Conservation (phyloP, 495 filamentous ascomycete species). For the Viridothelium virens region DNA sequence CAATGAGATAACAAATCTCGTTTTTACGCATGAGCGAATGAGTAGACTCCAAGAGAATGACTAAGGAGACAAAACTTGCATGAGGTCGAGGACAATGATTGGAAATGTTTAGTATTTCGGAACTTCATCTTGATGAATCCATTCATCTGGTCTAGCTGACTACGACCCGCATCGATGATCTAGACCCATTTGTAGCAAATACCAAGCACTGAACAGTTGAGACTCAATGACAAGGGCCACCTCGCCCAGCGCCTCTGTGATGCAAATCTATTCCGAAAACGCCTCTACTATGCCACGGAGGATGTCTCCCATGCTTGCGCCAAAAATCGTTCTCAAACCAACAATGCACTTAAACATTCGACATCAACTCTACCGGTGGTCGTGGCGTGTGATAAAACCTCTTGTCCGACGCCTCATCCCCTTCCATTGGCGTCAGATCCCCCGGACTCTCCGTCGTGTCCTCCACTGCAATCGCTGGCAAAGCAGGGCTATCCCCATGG, state of each 20-base stretch:
- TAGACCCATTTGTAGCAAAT: too few relatives aligned
- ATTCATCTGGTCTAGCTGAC: too few relatives aligned
- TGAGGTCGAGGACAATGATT: too few relatives aligned
- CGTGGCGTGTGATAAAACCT: conserved; percentile 65
- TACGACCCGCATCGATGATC: too few relatives aligned
- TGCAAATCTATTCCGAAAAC: neutral
- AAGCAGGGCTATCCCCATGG: conserved; percentile 63
- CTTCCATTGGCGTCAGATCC: conserved; percentile 38
- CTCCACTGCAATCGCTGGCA: conserved; percentile 86
- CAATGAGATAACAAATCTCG: too few relatives aligned
- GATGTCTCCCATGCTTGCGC: neutral
- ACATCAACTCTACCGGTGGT: conserved; percentile 88
- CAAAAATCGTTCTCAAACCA: conserved; percentile 23
- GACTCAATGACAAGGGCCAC: neutral
- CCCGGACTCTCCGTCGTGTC: conserved; percentile 63
- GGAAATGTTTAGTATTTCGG: too few relatives aligned
- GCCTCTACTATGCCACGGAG: neutral
- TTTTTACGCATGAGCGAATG: too few relatives aligned
- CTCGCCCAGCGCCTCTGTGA: neutral
- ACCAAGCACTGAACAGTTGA: too few relatives aligned
- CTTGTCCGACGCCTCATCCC: conserved; percentile 36
- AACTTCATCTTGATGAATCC: too few relatives aligned
- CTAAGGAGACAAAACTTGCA: too few relatives aligned
- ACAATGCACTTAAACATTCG: neutral
- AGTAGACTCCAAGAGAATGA: too few relatives aligned